Conservation (phyloP, 73 alveolate species). For the Tetrahymena borealis region DNA sequence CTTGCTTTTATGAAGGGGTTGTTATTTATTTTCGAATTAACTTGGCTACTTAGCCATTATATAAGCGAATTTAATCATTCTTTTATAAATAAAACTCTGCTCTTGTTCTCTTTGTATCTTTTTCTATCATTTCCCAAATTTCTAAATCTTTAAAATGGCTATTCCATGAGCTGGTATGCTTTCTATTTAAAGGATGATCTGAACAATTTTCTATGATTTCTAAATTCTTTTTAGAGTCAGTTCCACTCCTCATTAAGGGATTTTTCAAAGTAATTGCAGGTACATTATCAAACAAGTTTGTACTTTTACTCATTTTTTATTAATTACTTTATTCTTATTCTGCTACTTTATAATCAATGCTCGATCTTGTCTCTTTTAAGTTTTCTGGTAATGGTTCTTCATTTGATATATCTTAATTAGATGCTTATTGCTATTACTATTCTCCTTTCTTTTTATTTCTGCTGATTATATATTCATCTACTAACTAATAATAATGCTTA, state of each 20-base stretch:
- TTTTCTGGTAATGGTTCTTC: background rate
- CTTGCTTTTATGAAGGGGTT: background rate
- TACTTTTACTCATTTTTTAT: background rate
- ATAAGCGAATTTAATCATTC: background rate
- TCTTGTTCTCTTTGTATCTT: background rate
- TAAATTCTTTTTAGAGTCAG: background rate
- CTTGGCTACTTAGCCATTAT: background rate
- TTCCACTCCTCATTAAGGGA: background rate
- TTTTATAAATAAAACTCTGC: background rate
- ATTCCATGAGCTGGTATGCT: background rate
- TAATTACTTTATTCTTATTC: background rate
- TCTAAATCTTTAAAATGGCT: background rate
- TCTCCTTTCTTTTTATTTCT: background rate
- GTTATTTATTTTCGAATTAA: background rate
- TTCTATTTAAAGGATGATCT: background rate
- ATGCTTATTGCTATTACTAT: too few species aligned
- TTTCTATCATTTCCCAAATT: background rate
- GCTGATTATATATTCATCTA: background rate
- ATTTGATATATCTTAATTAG: background rate
- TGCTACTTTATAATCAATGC: background rate
- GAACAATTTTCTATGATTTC: background rate
- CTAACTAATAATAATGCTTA: background rate
- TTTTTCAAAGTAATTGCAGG: background rate
- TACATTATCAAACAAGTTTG: background rate
- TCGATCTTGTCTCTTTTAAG: background rate